Conservation (phyloP, 2,329 filamentous ascomycete species). For the Colletotrichum liaoningense region DNA sequence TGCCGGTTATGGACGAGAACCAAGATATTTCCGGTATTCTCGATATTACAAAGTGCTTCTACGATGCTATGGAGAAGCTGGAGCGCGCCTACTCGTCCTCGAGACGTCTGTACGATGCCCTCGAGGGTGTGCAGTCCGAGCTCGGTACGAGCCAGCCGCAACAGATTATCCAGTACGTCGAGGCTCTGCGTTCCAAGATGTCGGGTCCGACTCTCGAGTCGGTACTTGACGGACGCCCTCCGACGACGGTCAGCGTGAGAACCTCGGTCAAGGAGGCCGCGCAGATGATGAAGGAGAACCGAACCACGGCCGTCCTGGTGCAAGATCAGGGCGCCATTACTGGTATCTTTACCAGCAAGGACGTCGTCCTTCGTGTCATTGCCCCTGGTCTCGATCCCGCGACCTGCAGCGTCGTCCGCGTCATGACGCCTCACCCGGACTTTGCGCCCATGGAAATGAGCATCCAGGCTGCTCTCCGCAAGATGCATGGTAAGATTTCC, state of each 20-base stretch:
- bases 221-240: constrained; percentile 90
- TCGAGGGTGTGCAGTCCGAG: constrained; percentile 98
- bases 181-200: constrained; percentile 95
- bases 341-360: constrained; percentile 99
- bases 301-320: constrained; percentile 95
- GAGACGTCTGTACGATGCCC: constrained; percentile 95
- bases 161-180: constrained; percentile 99
- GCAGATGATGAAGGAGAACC: constrained; percentile 97
- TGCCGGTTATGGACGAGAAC: constrained; percentile 99
- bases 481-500: constrained; percentile 88
- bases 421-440: constrained; percentile 99
- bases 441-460: constrained; percentile 99
- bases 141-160: constrained; percentile 95
- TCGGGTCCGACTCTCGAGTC: constrained; percentile 96
- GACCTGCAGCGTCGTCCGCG: constrained; percentile 96
- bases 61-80: constrained; percentile 99
- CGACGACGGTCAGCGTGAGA: constrained; percentile 93
- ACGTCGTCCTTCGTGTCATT: constrained; percentile 97
- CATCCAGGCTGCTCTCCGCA: constrained; percentile 95
- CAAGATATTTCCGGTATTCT: constrained; percentile 98
- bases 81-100: constrained; percentile 98
- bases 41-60: constrained; percentile 99
- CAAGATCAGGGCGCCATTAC: constrained; percentile 98
- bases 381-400: constrained; percentile 93
- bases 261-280: constrained; percentile 98